Base-by-base conservation (phyloP, 208 protist genomes). In the Giardia muris region DNA sequence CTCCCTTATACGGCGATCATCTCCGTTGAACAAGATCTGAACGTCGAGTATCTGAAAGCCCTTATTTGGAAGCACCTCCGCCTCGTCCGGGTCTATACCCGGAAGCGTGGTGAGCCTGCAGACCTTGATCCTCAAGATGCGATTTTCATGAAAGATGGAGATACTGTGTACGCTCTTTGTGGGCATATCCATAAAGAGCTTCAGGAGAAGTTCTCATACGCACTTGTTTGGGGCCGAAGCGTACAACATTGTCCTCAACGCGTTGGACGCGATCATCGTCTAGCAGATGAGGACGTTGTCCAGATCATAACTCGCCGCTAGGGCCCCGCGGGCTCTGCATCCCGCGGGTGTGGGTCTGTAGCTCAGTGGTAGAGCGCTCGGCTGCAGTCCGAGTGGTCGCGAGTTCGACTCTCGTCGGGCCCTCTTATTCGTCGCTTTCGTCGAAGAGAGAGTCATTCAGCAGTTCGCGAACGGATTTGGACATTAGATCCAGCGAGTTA, bases 261-360 rank as follows among this genome's bases (percentile, higher is more conserved):
- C 92, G 96, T 98, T 2, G 98, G 98, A 45, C 98, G 97, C 93
- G 97, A 98, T 46, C 98, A 99, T 94, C 86, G 96, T 46, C 94
- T 99, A 2, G 95, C 97, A 0, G 98, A 99, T 94, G 98, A 99
- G 92, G 98, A 99, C 94, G 97, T 99, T 87, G 95, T 99, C 46
- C 98, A 99, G 94, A 97, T 99, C 76, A 96, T 99, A 43, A 99
- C 99, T 94, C 97, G 22, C 87, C 89, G 46, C 67, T 90, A 90
- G 67, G 67, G n/a, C n/a, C n/a, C n/a, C n/a, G n/a, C n/a, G n/a
- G n/a, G n/a, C n/a, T n/a, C n/a, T n/a, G n/a, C n/a, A n/a, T n/a
- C n/a, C n/a, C n/a, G n/a, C n/a, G n/a, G n/a, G n/a, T n/a, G n/a
- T n/a, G n/a, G n/a, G n/a, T n/a, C n/a, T n/a, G n/a, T n/a, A n/a